Evolutionary conservation across 345 rosid species (phyloP).

Genomic region (Linum trigynum): DNA sequence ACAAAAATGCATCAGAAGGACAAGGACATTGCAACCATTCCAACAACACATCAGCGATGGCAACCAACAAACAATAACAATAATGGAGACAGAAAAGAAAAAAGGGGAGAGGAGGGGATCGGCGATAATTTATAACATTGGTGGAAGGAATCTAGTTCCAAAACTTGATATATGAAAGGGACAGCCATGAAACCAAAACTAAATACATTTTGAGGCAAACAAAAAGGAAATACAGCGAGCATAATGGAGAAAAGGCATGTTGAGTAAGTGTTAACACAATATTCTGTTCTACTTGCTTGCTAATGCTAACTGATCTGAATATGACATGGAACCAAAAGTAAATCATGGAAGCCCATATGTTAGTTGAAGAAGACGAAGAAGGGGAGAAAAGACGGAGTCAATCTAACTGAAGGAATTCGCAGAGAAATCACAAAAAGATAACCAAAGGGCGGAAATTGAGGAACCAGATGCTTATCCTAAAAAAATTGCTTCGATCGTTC

Average conservation of each 20-base stretch:
- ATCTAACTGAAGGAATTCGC: too few relatives aligned
- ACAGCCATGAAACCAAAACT: conserved; percentile 11
- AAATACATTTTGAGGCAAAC: not conserved
- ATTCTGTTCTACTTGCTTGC: not conserved
- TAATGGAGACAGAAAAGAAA: conserved; percentile 9
- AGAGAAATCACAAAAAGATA: too few relatives aligned
- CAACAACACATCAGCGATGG: not conserved
- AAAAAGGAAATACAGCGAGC: too few relatives aligned
- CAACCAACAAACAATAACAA: conserved; percentile 7
- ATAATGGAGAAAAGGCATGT: not conserved
- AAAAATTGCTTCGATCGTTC: too few relatives aligned
- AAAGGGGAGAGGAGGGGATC: not conserved
- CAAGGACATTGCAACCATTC: conserved; percentile 11
- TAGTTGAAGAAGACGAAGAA: too few relatives aligned
- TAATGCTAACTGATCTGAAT: not conserved
- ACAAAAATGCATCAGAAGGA: conserved; percentile 11
- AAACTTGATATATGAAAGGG: conserved; percentile 15
- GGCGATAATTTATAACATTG: not conserved
- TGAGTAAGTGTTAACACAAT: not conserved
- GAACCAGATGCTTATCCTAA: too few relatives aligned
- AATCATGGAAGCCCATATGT: not conserved
- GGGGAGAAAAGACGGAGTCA: too few relatives aligned
- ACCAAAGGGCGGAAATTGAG: too few relatives aligned
- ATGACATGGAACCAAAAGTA: not conserved
- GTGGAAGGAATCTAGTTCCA: conserved; percentile 10